Evolutionary conservation across 208 protist genomes (phyloP), one percentile per base, ranked within the genome.

Genomic region (Wallacemonas sp.): DNA sequence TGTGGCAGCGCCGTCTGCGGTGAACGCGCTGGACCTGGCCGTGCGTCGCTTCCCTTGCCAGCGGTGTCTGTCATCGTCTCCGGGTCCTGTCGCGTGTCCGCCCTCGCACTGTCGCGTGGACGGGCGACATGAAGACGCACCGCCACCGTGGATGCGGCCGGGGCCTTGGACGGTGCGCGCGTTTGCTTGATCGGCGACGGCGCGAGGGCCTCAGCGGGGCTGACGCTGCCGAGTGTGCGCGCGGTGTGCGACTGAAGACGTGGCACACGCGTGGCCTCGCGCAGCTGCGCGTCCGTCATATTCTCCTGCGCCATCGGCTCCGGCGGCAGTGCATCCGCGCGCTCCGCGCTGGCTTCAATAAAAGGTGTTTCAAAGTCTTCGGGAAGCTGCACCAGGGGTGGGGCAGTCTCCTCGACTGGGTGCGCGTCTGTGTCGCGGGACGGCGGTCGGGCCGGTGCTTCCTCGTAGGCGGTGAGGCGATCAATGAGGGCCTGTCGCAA

Each of bases 291-390:
- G 29, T 66, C 69, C 1, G 45, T 63, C 59, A 74, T 63, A 0
- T 28, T 52, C 31, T 44, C 61, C 50, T 49, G 49, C 4, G 69
- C 42, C 16, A 20, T 7, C 14, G 29, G 48, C 50, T 38, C 69
- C 18, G 32, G 39, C 22, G 64, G 64, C 3, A 61, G 33, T 16
- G 26, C 64, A 14, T 59, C 69, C 25, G 44, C 57, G 5, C 33
- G 61, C 18, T 61, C 31, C 18, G 38, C 31, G n/a, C 67, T 49
- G 8, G 23, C 25, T 26, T 83, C 61, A 12, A 92, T 50, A 29
- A 79, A 81, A 11, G 86, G 79, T n/a, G 65, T 79, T 20, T 62
- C 61, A 49, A 81, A 86, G 3, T 61, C 66, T 11, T 83, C 71
- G 1, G 78, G 84, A 2, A 86, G 57, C 32, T 74, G 52, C 42